These are phyloP conservation scores for Bryoerythrophyllum caledonicum DNA, from an alignment of 225 moss, liverwort and hornwort species.

Conservation along the genomic window DNA sequence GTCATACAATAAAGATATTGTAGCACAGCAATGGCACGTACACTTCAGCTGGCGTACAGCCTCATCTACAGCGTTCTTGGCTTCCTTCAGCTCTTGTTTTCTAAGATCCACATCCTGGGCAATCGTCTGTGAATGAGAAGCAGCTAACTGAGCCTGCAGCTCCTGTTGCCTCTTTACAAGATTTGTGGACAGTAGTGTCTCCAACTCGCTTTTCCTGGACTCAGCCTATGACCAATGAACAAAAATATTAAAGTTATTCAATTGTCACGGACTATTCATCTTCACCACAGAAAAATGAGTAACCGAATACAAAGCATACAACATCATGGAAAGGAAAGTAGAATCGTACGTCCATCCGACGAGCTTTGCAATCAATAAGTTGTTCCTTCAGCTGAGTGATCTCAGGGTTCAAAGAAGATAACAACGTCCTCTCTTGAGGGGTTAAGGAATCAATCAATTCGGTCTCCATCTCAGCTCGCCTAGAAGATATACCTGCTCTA, in stretches of 20 bases:
- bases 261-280: neutral
- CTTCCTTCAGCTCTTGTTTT: conserved; percentile 27
- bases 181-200: conserved; percentile 20
- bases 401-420: conserved; percentile 22
- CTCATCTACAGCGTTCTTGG: conserved; percentile 19
- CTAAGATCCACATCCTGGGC: conserved; percentile 20
- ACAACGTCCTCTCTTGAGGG: conserved; percentile 18
- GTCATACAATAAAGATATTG: neutral
- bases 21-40: conserved; percentile 4
- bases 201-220: conserved; percentile 28
- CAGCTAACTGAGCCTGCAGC: conserved; percentile 25
- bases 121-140: conserved; percentile 22
- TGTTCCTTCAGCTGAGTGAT: conserved; percentile 29
- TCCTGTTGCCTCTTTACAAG: conserved; percentile 27
- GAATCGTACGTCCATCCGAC: conserved; percentile 25
- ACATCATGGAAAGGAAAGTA: neutral
- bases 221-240: conserved; percentile 19
- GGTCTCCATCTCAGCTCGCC: conserved; percentile 28
- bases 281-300: neutral
- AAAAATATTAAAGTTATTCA: neutral
- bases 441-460: conserved; percentile 23
- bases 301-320: neutral
- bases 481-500: conserved; percentile 23
- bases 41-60: conserved; percentile 26
- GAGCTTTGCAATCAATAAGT: conserved; percentile 24